phyloP scores from a whole-genome alignment of 495 filamentous ascomycete genomes.

The Penicillium samsonianum region DNA sequence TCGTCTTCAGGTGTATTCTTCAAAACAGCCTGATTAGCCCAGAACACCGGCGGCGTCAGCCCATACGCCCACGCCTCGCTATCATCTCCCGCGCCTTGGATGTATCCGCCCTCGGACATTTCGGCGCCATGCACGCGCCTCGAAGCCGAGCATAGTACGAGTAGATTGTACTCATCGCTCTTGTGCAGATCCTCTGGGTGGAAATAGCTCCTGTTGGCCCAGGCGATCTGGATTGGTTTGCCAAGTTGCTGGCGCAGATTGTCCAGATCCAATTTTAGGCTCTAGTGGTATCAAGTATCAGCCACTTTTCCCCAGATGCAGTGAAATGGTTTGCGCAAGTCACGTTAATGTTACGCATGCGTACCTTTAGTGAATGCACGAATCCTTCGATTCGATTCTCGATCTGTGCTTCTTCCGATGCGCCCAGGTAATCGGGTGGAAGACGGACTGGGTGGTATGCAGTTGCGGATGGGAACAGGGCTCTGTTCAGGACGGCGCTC shows the following conservation, averaged over 20 bases:
- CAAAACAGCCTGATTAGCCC: conserved; percentile 61
- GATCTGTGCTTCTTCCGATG: conserved; percentile 81
- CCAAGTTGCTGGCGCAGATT: conserved; percentile 39
- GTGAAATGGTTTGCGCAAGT: background rate
- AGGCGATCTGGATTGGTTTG: conserved; percentile 44
- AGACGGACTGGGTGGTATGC: conserved; percentile 58
- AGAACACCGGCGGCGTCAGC: conserved; percentile 76
- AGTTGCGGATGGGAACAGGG: conserved; percentile 65
- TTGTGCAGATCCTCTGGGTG: conserved; percentile 42
- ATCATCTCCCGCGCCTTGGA: conserved; percentile 94
- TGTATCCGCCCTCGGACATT: conserved; percentile 72
- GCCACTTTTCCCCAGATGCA: conserved; percentile 15
- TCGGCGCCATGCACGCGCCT: conserved; percentile 65
- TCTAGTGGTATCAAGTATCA: conserved; percentile 30
- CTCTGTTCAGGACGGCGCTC: conserved; percentile 79
- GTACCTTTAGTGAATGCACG: conserved; percentile 59
- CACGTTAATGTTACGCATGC: background rate
- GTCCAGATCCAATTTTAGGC: conserved; percentile 52
- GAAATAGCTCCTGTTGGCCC: conserved; percentile 47
- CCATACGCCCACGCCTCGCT: conserved; percentile 85
- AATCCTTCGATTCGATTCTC: conserved; percentile 65
- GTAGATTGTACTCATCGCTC: conserved; percentile 53
- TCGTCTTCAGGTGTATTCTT: conserved; percentile 62
- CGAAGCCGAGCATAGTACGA: conserved; percentile 81
- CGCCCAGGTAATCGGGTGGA: conserved; percentile 65